These are phyloP conservation scores for Heterobasidion occidentale DNA, from an alignment of 1,284 basidiomycete genomes.

Conservation along the genomic window DNA sequence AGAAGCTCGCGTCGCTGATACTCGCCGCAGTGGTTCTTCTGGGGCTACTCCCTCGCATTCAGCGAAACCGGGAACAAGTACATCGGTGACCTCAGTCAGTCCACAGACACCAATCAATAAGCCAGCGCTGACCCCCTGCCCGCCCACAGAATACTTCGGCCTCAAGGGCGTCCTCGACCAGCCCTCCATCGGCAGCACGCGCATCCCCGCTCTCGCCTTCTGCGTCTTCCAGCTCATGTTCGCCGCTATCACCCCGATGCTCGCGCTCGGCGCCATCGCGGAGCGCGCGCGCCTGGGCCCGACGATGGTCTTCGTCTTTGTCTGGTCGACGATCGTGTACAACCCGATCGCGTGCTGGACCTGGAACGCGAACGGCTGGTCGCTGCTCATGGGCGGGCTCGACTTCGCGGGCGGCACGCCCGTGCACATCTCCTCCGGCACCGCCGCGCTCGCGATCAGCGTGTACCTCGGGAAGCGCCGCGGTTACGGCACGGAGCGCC, in stretches of 20 bases:
- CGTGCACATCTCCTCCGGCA: conserved; percentile 90
- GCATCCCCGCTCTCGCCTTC: conserved; percentile 81
- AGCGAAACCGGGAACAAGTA: conserved; percentile 37
- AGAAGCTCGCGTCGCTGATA: conserved; percentile 13
- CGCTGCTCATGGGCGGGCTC: conserved; percentile 68
- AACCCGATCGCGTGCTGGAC: conserved; percentile 93
- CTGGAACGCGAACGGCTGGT: conserved; percentile 91
- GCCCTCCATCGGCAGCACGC: conserved; percentile 65
- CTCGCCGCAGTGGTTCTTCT: conserved; percentile 35
- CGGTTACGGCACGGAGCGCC: conserved; percentile 88
- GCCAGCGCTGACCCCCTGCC: not conserved
- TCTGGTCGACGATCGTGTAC: conserved; percentile 89
- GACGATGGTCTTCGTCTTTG: conserved; percentile 81
- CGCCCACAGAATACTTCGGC: conserved; percentile 61
- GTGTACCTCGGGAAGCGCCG: conserved; percentile 87
- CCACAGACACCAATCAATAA: not conserved
- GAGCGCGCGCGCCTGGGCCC: conserved; percentile 89
- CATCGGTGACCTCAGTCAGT: conserved; percentile 30
- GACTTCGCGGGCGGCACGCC: conserved; percentile 97
- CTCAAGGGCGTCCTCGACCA: conserved; percentile 75
- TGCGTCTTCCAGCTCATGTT: conserved; percentile 90
- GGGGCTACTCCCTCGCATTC: conserved; percentile 40
- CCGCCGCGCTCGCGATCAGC: conserved; percentile 86
- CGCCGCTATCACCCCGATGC: conserved; percentile 76
- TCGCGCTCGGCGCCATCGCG: conserved; percentile 88